Evolutionary conservation across 495 filamentous ascomycete genomes (phyloP).

Genomic region (Penicillium psychrofluorescens): DNA sequence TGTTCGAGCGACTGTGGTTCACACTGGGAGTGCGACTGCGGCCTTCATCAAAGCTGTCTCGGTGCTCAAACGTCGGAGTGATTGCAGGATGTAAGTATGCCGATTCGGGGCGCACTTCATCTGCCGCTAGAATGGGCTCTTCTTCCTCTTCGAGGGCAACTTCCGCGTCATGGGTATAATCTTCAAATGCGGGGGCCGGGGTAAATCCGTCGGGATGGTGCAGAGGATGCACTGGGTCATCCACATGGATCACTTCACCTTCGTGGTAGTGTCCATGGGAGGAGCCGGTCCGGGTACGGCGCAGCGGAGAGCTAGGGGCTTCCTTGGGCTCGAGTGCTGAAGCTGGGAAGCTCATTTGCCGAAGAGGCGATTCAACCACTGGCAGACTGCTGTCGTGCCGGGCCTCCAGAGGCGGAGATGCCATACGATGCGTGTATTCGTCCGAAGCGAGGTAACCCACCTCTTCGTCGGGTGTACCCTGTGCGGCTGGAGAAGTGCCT

Average conservation of each 20-base stretch:
- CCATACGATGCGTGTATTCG: constrained; percentile 64
- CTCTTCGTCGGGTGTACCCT: constrained; percentile 68
- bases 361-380: constrained; percentile 50
- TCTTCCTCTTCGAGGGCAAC: constrained; percentile 41
- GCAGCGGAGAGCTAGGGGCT: constrained; percentile 1
- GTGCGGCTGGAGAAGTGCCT: constrained; percentile 43
- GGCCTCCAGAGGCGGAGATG: constrained; percentile 54
- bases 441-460: constrained; percentile 76
- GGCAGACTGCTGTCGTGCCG: constrained; percentile 32
- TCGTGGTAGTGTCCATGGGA: constrained; percentile 26
- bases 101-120: constrained; percentile 78
- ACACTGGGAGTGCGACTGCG: constrained; percentile 47
- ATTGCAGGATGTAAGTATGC: constrained; percentile 66
- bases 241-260: constrained; percentile 66
- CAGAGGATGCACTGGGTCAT: constrained; percentile 55
- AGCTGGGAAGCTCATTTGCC: constrained; percentile 44
- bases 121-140: constrained; percentile 76
- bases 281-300: constrained; percentile 7
- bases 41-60: constrained; percentile 51
- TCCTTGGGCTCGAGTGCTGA: constrained; percentile 13
- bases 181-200: constrained; percentile 17
- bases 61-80: constrained; percentile 56
- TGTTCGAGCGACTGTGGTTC: constrained; percentile 61
- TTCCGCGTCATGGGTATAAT: constrained; percentile 3
- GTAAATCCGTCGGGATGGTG: constrained; percentile 59